phyloP scores from a whole-genome alignment of 1,284 basidiomycete genomes.

The Schizopora paradoxa region DNA sequence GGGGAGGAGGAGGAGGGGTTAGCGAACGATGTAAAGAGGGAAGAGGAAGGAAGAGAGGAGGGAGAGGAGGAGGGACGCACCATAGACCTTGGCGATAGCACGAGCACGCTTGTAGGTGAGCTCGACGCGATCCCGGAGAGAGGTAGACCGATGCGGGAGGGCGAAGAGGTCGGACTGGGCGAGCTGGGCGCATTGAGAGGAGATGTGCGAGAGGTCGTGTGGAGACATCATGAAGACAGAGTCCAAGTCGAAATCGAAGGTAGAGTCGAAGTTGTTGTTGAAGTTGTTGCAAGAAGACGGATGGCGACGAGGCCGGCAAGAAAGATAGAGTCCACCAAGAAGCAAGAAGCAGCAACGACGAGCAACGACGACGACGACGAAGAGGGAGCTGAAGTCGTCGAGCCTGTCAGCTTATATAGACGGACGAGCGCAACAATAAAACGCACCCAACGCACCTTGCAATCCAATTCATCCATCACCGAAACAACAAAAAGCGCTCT shows the following conservation, averaged over 20 bases:
- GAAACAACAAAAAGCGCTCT: no score
- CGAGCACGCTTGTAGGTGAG: slow-evolving; percentile 19
- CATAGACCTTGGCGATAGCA: slow-evolving; percentile 22
- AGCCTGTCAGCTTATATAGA: no score
- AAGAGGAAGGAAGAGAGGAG: neutral
- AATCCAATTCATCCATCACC: no score
- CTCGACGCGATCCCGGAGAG: neutral
- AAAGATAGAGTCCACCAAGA: no score
- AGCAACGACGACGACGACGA: no score
- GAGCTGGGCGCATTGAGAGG: neutral
- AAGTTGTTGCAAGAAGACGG: no score
- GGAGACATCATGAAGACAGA: neutral
- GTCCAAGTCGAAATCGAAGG: neutral
- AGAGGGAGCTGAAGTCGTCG: no score
- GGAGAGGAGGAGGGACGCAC: slow-evolving; percentile 14
- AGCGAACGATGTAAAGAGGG: no score
- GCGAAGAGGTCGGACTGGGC: neutral
- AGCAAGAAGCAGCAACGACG: no score
- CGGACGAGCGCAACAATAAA: no score
- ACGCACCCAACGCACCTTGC: no score
- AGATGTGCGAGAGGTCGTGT: neutral
- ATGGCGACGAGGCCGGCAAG: no score
- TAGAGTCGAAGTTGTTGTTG: neutral
- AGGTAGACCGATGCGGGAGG: neutral
- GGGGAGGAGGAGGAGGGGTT: neutral